Conservation (phyloP, 352 stramenopile genomes). For the Phytophthora sp. region DNA sequence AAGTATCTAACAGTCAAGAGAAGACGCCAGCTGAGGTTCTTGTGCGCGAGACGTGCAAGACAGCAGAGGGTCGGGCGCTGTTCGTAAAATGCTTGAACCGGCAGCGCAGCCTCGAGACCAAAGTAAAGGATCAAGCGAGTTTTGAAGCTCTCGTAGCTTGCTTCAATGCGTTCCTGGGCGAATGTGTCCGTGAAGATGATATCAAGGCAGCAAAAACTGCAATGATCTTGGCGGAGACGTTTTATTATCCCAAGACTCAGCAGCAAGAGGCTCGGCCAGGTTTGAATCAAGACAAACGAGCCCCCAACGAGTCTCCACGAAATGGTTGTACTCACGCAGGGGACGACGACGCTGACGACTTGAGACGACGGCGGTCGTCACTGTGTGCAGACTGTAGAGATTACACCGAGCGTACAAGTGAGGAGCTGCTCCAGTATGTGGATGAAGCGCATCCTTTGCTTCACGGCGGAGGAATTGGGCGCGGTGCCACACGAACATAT, state of each 20-base stretch:
- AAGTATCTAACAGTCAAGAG: slow-evolving; percentile 6
- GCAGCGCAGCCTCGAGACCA: slow-evolving; percentile 82
- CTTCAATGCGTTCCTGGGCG: slow-evolving; percentile 77
- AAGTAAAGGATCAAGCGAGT: slow-evolving; percentile 59
- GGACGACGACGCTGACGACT: slow-evolving; percentile 12
- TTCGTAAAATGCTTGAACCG: slow-evolving; percentile 87
- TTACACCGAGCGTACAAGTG: slow-evolving; percentile 37
- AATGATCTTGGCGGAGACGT: slow-evolving; percentile 89
- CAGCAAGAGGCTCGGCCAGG: slow-evolving; percentile 1
- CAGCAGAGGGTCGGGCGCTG: slow-evolving; percentile 56
- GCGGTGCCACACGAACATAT: slow-evolving; percentile 70
- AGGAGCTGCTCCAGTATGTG: slow-evolving; percentile 44
- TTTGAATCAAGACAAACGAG: slow-evolving; percentile 2
- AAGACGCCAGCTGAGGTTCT: slow-evolving; percentile 26
- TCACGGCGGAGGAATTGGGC: slow-evolving; percentile 43
- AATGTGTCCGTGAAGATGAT: slow-evolving; percentile 79
- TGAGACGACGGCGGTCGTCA: slow-evolving; percentile 21
- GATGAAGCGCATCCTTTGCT: slow-evolving; percentile 41
- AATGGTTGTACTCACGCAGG: slow-evolving; percentile 17
- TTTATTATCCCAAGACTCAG: slow-evolving; percentile 53
- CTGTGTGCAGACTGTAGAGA: slow-evolving; percentile 33
- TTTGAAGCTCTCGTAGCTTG: slow-evolving; percentile 72
- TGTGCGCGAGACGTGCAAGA: slow-evolving; percentile 41
- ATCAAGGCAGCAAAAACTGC: slow-evolving; percentile 87
- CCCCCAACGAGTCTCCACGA: neutral